Conservation (phyloP, 768 basidiomycete species). For the Tricholoma hemisulphureum region DNA sequence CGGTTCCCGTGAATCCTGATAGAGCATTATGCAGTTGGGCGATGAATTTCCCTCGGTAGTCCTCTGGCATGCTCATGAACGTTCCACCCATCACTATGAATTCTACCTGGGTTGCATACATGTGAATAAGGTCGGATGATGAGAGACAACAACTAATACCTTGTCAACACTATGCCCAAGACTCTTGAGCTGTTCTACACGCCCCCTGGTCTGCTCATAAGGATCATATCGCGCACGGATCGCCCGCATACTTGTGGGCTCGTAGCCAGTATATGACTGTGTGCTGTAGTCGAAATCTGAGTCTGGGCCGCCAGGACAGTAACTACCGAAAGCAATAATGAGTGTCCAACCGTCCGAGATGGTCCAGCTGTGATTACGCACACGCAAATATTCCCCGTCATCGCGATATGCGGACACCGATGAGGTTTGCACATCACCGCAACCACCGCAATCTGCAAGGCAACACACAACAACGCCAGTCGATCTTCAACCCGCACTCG, state of each 20-base stretch:
- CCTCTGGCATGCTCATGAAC: slow-evolving; percentile 99
- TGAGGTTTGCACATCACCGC: slow-evolving; percentile 99
- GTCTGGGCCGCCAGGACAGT: slow-evolving; percentile 98
- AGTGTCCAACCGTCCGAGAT: not conserved
- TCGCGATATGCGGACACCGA: slow-evolving; percentile 98
- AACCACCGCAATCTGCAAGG: slow-evolving; percentile 86
- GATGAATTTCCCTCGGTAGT: slow-evolving; percentile 89
- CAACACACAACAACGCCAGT: not conserved
- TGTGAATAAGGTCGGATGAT: not conserved
- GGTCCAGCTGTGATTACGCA: slow-evolving; percentile 38
- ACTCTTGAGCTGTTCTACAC: slow-evolving; percentile 93
- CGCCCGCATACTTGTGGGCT: slow-evolving; percentile 98
- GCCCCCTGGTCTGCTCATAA: slow-evolving; percentile 93
- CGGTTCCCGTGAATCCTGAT: slow-evolving; percentile 88
- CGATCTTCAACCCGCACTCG: not conserved
- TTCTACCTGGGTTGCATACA: slow-evolving; percentile 54
- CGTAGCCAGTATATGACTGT: slow-evolving; percentile 91
- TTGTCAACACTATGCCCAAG: slow-evolving; percentile 98
- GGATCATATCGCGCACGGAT: slow-evolving; percentile 94
- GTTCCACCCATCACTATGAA: slow-evolving; percentile 98
- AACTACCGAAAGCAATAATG: slow-evolving; percentile 43
- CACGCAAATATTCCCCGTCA: slow-evolving; percentile 99
- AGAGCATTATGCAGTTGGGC: slow-evolving; percentile 97
- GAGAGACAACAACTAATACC: slow-evolving; percentile 40
- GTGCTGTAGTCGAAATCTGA: slow-evolving; percentile 99